A percentile compares a stretch with the other conserved stretches of the same genome.
phyloP scores from a whole-genome alignment of 176 grass and related monocot genomes.

The Aechmea fasciata region DNA sequence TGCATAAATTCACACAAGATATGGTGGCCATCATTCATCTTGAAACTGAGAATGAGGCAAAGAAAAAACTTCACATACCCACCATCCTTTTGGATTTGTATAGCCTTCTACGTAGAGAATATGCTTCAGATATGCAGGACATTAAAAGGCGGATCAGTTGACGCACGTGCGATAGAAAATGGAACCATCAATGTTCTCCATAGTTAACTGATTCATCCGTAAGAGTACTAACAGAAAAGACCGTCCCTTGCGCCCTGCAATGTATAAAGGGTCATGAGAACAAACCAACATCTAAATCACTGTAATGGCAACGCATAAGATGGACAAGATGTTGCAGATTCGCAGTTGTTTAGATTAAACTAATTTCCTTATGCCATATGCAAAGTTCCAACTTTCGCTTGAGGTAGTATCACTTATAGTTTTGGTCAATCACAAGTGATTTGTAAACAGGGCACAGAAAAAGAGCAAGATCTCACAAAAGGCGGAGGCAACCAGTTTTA shows the following conservation, averaged over 20 bases:
- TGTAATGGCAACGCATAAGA: neutral
- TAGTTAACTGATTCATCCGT: constrained; percentile 55
- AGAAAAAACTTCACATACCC: neutral
- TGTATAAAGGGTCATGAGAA: neutral
- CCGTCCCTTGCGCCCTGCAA: constrained; percentile 69
- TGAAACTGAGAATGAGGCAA: neutral
- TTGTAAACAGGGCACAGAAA: neutral
- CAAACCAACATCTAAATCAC: neutral
- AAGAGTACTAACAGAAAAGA: constrained; percentile 64
- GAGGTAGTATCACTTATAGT: neutral
- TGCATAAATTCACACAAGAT: neutral
- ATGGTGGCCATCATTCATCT: neutral
- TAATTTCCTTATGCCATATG: neutral
- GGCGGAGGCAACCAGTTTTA: neutral
- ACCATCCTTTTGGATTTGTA: neutral
- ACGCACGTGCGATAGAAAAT: constrained; percentile 44
- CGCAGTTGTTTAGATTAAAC: neutral
- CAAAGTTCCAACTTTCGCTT: neutral
- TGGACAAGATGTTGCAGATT: neutral
- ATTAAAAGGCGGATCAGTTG: neutral
- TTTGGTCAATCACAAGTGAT: neutral
- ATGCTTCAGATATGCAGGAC: neutral
- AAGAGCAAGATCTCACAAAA: neutral
- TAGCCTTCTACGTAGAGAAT: neutral
- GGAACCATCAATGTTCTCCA: constrained; percentile 55